Evolutionary conservation across 768 basidiomycete species (phyloP).

Genomic region (Auricularia sp.): DNA sequence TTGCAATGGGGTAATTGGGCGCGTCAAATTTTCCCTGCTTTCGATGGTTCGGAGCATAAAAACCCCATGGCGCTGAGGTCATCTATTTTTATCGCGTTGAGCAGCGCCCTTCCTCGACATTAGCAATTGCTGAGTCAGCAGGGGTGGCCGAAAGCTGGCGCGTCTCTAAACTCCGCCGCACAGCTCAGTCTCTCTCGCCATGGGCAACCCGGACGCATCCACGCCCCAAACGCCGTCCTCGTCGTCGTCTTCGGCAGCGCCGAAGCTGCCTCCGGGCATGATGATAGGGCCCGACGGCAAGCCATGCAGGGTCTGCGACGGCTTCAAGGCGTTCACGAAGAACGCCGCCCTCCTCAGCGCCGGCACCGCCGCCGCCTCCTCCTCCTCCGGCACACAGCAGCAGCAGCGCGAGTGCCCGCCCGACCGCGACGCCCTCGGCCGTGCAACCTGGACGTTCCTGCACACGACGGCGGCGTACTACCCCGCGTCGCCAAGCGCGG

Average conservation of each 20-base stretch:
- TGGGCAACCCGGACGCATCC: too few relatives aligned
- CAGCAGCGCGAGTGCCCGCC: conserved; percentile 60
- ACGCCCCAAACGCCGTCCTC: too few relatives aligned
- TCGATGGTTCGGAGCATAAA: too few relatives aligned
- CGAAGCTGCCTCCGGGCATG: conserved; percentile 61
- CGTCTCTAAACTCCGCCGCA: too few relatives aligned
- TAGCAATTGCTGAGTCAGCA: too few relatives aligned
- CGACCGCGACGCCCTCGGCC: conserved; percentile 81
- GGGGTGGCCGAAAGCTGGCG: too few relatives aligned
- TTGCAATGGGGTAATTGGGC: too few relatives aligned
- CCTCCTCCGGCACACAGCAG: conserved; percentile 8
- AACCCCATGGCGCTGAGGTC: too few relatives aligned
- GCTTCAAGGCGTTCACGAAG: conserved; percentile 45
- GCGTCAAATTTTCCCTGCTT: too few relatives aligned
- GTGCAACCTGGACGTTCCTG: conserved; percentile 93
- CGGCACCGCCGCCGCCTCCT: not conserved
- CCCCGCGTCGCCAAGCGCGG: conserved; percentile 66
- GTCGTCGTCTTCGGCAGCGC: not conserved
- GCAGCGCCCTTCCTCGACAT: too few relatives aligned
- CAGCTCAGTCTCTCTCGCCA: too few relatives aligned
- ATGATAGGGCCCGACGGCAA: conserved; percentile 89
- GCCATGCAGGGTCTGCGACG: conserved; percentile 86
- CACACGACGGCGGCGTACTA: conserved; percentile 95
- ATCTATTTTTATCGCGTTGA: too few relatives aligned
- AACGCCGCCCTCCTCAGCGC: conserved; percentile 19